Percentiles rank a stretch among this genome's conserved stretches.
These are phyloP conservation scores for Phalaenopsis hybrid DNA, from an alignment of 116 monocot species.

Conservation along the genomic window DNA sequence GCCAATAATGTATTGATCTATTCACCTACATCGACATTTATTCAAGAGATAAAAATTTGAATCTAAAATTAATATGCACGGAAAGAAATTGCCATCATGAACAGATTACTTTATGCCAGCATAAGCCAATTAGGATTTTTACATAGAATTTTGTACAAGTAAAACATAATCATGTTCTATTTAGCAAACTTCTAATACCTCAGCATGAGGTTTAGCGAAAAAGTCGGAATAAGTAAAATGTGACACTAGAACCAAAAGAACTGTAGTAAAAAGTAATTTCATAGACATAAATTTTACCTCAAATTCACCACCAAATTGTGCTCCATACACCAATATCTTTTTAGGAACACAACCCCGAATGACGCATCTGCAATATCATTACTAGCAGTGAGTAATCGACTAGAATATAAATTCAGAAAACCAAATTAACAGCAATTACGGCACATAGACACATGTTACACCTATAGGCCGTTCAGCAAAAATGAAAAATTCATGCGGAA, in stretches of 20 bases:
- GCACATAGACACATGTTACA: background rate
- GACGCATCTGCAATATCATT: slow-evolving; percentile 62
- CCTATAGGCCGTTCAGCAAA: background rate
- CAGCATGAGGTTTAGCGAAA: background rate
- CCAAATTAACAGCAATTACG: background rate
- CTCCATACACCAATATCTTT: slow-evolving; percentile 93
- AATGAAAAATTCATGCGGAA: background rate
- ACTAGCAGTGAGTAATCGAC: background rate
- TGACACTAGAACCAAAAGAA: background rate
- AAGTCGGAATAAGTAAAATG: background rate
- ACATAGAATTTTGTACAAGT: background rate
- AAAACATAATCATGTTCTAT: background rate
- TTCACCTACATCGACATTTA: background rate
- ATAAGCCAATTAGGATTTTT: too few relatives aligned
- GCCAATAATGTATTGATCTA: background rate
- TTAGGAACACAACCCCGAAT: slow-evolving; percentile 99
- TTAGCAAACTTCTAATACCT: background rate
- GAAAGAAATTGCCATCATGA: background rate
- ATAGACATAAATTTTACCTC: slow-evolving; percentile 40
- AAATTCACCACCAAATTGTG: slow-evolving; percentile 83
- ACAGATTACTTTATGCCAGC: too few relatives aligned
- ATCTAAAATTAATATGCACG: background rate
- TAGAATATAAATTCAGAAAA: background rate
- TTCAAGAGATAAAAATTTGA: background rate
- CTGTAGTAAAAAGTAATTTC: background rate